A percentile compares a stretch with the other conserved stretches of the same genome.
Evolutionary conservation across 2,329 filamentous ascomycete species (phyloP).

Genomic region (Fonsecaea monophora): DNA sequence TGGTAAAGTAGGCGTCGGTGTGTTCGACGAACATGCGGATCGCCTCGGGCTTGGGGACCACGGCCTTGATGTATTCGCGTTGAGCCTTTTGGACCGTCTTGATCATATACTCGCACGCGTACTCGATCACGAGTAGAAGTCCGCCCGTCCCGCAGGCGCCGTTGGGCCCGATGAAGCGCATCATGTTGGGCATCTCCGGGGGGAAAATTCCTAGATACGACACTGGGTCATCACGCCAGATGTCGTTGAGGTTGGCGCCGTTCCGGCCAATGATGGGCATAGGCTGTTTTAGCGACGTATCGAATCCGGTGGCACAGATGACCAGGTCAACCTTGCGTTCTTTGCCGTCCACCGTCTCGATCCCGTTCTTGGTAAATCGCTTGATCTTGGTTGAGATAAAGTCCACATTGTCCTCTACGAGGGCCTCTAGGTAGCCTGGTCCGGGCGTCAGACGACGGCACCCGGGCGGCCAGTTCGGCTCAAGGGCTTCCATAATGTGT

Average conservation of each 20-base stretch:
- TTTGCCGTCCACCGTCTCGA: constrained; percentile 65
- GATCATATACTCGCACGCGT: constrained; percentile 46
- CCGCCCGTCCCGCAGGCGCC: not conserved
- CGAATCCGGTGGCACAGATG: constrained; percentile 69
- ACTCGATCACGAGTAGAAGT: constrained; percentile 39
- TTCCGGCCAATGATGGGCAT: constrained; percentile 43
- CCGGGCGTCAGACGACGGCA: constrained; percentile 36
- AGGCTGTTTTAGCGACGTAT: constrained; percentile 30
- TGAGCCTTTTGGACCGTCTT: constrained; percentile 47
- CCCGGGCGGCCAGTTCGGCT: constrained; percentile 18
- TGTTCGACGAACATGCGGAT: constrained; percentile 38
- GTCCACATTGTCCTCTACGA: constrained; percentile 40
- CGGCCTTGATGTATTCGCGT: constrained; percentile 46
- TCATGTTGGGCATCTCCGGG: constrained; percentile 43
- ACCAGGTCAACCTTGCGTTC: constrained; percentile 67
- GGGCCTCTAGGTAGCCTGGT: constrained; percentile 27
- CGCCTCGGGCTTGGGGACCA: constrained; percentile 39
- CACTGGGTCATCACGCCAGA: constrained; percentile 44
- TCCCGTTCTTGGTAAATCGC: constrained; percentile 64
- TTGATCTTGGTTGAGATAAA: constrained; percentile 64
- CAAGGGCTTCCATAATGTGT: not conserved
- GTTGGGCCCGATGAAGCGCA: constrained; percentile 43
- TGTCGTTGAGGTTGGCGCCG: constrained; percentile 41
- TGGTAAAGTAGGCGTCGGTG: constrained; percentile 47
- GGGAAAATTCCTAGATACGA: constrained; percentile 41